Evolutionary conservation across 2,329 filamentous ascomycete genomes (phyloP), one percentile per base, ranked within the genome.

Genomic region (Cercospora beticola): DNA sequence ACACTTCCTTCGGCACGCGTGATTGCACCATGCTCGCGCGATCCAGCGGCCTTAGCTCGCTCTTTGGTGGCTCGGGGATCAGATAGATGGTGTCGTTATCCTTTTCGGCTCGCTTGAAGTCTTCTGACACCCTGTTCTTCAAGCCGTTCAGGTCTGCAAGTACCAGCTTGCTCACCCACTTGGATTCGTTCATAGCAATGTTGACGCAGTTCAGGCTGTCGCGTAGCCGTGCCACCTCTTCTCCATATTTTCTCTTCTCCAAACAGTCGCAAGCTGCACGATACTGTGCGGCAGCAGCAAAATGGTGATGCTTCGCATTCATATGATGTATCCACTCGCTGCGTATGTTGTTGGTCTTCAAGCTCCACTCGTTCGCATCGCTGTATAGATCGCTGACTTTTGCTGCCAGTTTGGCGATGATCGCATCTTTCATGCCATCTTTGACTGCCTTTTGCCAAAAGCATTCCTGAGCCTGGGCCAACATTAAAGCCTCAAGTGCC

Each of bases 381-480:
- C 89, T 91, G 80, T 98, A 99, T 54, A 97, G 87, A 76, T 99
- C 95, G 2, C 92, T 96, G 4, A 98, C 93, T 70, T 93, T 89
- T 3, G 93, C 93, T 4, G 95, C 94, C 18, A 99, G 85, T 78
- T 96, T 95, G 2, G 95, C 92, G 70, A 99, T 97, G 0, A 91
- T 92, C 1, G 89, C 91, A 78, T 99, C 95, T 79, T 97, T 97
- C 81, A 97, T 89, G 26, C 90, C 89, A 78, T 97, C 94, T 83
- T 96, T 94, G 68, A 97, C 94, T 0, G 95, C 94, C 79, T 97
- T 98, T 74, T 95, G 91, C 95, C 95, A 99, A 80, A 95, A 98
- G 78, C 94, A 98, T 81, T 99, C 95, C 78, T 99, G 95, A 30
- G 91, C 94, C 78, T 99, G 93, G 0, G 94, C 94, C 9, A 99